These are phyloP conservation scores for Lavandula angustifolia DNA, from an alignment of 257 asterid species.

Conservation along the genomic window DNA sequence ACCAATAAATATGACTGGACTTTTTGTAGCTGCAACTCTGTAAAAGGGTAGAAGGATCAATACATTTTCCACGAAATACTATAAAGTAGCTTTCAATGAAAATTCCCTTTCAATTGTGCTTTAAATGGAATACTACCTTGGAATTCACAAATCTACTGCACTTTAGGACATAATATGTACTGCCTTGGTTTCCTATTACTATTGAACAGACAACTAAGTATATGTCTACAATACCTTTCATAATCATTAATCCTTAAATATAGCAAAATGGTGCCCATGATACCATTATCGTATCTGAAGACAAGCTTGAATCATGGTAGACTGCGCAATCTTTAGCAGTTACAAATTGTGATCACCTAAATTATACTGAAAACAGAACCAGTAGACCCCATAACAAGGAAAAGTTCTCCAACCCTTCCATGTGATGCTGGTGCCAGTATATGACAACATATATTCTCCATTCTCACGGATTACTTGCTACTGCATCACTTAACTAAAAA, in stretches of 20 bases:
- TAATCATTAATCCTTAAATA: conserved; percentile 10
- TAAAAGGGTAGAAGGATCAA: conserved; percentile 31
- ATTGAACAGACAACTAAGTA: conserved; percentile 10
- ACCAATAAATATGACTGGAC: conserved; percentile 92
- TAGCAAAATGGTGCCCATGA: not conserved
- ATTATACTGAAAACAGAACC: not conserved
- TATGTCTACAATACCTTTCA: not conserved
- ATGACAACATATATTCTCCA: conserved; percentile 1
- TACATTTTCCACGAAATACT: conserved; percentile 16
- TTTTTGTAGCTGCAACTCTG: conserved; percentile 94
- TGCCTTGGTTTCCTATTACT: not conserved
- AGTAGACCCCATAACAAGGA: not conserved
- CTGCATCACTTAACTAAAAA: not conserved
- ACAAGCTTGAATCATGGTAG: not conserved
- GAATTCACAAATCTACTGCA: conserved; percentile 1
- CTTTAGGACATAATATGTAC: not conserved
- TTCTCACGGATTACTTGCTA: not conserved
- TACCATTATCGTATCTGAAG: not conserved
- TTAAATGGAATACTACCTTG: not conserved
- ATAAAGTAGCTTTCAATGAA: not conserved
- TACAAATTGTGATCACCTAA: not conserved
- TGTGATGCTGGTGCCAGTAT: not conserved
- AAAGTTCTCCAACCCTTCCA: conserved; percentile 2
- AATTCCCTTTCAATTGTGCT: not conserved
- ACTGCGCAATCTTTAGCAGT: not conserved